Evolutionary conservation across 2,329 filamentous ascomycete genomes (phyloP).

Genomic region (Alternaria rosae): DNA sequence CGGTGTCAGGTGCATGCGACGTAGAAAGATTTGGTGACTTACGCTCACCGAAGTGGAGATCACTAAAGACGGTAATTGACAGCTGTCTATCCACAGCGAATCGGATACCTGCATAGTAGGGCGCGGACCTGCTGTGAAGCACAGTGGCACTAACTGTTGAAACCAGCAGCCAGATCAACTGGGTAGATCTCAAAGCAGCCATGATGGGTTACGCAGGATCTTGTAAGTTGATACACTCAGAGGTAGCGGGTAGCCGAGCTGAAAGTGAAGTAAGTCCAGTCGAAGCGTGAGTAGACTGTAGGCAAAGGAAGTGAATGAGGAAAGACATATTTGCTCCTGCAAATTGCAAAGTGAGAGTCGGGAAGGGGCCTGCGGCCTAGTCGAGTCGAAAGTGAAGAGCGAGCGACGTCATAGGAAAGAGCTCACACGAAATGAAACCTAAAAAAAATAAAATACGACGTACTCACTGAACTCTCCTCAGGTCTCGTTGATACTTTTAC

Average conservation of each 20-base stretch:
- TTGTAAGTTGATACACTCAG: not conserved
- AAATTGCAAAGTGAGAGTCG: not conserved
- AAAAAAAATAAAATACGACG: too few species aligned
- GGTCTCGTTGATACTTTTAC: not conserved
- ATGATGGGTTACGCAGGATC: not conserved
- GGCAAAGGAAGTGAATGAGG: not conserved
- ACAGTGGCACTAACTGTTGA: conserved; percentile 10
- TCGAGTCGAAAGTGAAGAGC: not conserved
- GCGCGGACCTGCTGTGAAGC: not conserved
- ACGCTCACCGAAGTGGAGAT: conserved; percentile 77
- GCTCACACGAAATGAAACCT: not conserved
- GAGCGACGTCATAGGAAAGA: not conserved
- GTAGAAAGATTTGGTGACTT: conserved; percentile 39
- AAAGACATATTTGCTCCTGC: not conserved
- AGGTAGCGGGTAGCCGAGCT: not conserved
- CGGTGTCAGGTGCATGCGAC: not conserved
- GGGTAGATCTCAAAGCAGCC: conserved; percentile 27
- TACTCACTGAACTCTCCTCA: not conserved
- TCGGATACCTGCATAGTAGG: conserved; percentile 33
- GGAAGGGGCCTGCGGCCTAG: not conserved
- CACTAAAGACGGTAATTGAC: conserved; percentile 68
- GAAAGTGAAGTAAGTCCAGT: not conserved
- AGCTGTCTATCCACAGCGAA: conserved; percentile 51
- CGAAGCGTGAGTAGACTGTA: not conserved
- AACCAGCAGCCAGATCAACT: conserved; percentile 20